These are phyloP conservation scores for Paecilomyces fulvus DNA, from an alignment of 2,329 filamentous ascomycete genomes.

Conservation along the genomic window DNA sequence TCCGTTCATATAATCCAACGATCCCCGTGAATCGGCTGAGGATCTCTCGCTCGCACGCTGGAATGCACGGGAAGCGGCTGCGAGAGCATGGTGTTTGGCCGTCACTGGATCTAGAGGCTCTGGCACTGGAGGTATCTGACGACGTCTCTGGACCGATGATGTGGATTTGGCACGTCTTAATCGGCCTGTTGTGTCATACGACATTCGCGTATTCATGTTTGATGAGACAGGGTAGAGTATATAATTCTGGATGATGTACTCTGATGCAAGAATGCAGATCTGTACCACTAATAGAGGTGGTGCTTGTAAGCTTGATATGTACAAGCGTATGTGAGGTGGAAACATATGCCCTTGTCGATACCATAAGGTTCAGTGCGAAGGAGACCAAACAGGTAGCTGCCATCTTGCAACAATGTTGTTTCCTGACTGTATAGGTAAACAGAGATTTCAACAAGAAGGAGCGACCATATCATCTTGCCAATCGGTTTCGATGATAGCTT, in stretches of 20 bases:
- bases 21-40: conserved; percentile 15
- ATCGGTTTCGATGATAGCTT: too few relatives aligned
- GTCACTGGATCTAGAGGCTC: conserved; percentile 22
- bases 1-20: conserved; percentile 23
- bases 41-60: conserved; percentile 23
- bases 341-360: background rate
- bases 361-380: background rate
- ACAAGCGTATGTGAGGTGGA: background rate
- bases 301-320: background rate
- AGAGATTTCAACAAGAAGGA: background rate
- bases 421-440: background rate
- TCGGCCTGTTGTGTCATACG: conserved; percentile 19
- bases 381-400: background rate
- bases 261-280: conserved; percentile 7
- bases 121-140: conserved; percentile 11
- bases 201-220: conserved; percentile 19
- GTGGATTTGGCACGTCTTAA: conserved; percentile 32
- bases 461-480: background rate
- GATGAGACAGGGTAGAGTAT: background rate
- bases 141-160: conserved; percentile 26
- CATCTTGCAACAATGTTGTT: background rate
- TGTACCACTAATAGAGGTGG: background rate
- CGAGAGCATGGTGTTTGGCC: conserved; percentile 27
- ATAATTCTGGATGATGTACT: conserved; percentile 3
- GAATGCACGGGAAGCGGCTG: conserved; percentile 38